Percentiles rank a stretch among this genome's conserved stretches.
Evolutionary conservation across 495 filamentous ascomycete species (phyloP).

Genomic region (Penicillium chermesinum): DNA sequence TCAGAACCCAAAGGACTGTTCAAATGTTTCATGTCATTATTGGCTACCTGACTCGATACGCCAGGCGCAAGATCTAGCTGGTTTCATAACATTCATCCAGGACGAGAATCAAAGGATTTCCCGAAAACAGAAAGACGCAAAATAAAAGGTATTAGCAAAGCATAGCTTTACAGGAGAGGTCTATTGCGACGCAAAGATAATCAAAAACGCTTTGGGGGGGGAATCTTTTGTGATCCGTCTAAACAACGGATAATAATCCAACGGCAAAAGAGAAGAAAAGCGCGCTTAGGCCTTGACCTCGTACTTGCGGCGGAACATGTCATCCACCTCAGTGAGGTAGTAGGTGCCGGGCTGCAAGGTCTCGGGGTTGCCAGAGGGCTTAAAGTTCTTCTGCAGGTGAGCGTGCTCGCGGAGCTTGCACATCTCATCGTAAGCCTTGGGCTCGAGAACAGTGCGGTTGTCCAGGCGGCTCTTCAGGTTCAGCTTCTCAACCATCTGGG

Average conservation of each 20-base stretch:
- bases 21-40: constrained; percentile 4
- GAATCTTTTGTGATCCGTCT: constrained; percentile 41
- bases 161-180: constrained; percentile 13
- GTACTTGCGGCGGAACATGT: constrained; percentile 93
- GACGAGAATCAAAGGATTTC: background rate
- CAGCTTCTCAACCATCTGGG: constrained; percentile 68
- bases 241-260: constrained; percentile 30
- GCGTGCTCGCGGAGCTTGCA: constrained; percentile 90
- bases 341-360: constrained; percentile 77
- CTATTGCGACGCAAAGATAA: constrained; percentile 26
- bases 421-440: constrained; percentile 90
- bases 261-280: constrained; percentile 22
- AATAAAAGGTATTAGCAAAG: constrained; percentile 18
- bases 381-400: constrained; percentile 88
- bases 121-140: constrained; percentile 7
- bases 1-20: background rate
- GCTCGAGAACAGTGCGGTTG: constrained; percentile 63
- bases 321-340: constrained; percentile 85
- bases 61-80: constrained; percentile 5
- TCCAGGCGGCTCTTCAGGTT: constrained; percentile 75
- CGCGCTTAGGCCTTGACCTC: constrained; percentile 70
- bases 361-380: constrained; percentile 68
- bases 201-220: constrained; percentile 29
- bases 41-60: background rate
- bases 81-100: constrained; percentile 26